Conservation (phyloP, 768 basidiomycete species). For the Auricularia heimuer region DNA sequence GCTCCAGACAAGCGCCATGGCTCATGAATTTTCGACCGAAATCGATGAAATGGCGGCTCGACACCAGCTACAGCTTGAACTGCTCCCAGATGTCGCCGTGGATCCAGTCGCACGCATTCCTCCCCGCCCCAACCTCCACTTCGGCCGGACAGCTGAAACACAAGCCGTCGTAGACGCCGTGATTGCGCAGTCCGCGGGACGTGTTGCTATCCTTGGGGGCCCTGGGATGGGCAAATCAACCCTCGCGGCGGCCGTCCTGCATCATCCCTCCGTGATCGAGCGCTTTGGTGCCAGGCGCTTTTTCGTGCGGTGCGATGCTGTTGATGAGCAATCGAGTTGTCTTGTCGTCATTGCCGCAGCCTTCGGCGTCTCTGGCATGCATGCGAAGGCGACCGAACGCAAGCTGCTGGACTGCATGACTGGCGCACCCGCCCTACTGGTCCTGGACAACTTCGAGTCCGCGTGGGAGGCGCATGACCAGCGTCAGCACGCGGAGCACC, state of each 20-base stretch:
- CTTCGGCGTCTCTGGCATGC: neutral
- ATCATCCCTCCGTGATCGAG: conserved; percentile 14
- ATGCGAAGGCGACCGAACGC: too few species aligned
- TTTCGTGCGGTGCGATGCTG: conserved; percentile 25
- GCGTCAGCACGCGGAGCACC: conserved; percentile 5
- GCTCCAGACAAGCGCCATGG: too few species aligned
- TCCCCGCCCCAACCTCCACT: neutral
- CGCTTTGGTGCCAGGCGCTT: conserved; percentile 18
- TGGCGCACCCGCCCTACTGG: conserved; percentile 6
- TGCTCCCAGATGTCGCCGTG: neutral
- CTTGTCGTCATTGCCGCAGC: neutral
- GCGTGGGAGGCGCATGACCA: conserved; percentile 11
- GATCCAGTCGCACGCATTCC: neutral
- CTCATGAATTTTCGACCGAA: too few species aligned
- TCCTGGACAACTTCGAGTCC: conserved; percentile 16
- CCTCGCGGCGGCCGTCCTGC: conserved; percentile 24
- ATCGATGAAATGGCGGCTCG: neutral
- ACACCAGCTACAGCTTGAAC: neutral
- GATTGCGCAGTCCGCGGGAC: neutral
- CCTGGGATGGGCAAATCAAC: conserved; percentile 35
- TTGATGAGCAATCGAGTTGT: neutral
- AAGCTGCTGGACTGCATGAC: neutral
- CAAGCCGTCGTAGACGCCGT: neutral
- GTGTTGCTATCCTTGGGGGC: conserved; percentile 14
- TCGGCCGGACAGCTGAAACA: neutral